Percentiles rank a stretch among this genome's conserved stretches.
These are phyloP conservation scores for Mycena venus DNA, from an alignment of 768 basidiomycete genomes.

Conservation along the genomic window DNA sequence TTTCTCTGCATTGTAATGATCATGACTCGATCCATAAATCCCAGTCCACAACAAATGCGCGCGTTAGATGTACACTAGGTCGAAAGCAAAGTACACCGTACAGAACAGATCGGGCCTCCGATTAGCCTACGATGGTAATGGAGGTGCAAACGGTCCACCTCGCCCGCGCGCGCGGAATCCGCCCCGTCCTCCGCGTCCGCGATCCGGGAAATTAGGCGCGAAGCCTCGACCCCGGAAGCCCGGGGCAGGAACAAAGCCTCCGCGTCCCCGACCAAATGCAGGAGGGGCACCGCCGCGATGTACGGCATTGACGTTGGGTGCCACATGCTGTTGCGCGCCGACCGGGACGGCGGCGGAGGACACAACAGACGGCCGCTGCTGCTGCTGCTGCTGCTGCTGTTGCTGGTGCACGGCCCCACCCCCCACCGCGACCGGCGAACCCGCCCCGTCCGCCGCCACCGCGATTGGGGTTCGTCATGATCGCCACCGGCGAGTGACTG, in stretches of 20 bases:
- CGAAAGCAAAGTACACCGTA: neutral
- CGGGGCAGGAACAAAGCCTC: constrained; percentile 19
- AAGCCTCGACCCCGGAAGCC: constrained; percentile 31
- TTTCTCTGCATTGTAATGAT: constrained; percentile 6
- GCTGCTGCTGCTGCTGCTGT: constrained; percentile 19
- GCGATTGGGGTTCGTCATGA: constrained; percentile 84
- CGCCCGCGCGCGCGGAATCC: constrained; percentile 32
- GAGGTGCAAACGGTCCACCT: constrained; percentile 27
- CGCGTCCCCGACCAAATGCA: constrained; percentile 24
- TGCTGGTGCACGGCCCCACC: neutral
- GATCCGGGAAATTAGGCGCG: constrained; percentile 23
- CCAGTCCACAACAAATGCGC: neutral
- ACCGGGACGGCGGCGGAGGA: neutral
- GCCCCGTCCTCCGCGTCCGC: constrained; percentile 18
- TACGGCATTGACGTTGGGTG: constrained; percentile 2
- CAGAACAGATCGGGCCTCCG: neutral
- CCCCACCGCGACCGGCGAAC: neutral
- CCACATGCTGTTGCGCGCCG: neutral
- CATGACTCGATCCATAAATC: neutral
- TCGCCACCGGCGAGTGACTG: constrained; percentile 65
- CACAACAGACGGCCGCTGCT: neutral
- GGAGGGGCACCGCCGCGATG: constrained; percentile 11
- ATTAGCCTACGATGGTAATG: constrained; percentile 11
- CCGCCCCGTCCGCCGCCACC: constrained; percentile 42
- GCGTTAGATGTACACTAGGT: neutral